Evolutionary conservation across 768 basidiomycete genomes (phyloP).

Genomic region (Tylopilus plumbeoviolaceoides): DNA sequence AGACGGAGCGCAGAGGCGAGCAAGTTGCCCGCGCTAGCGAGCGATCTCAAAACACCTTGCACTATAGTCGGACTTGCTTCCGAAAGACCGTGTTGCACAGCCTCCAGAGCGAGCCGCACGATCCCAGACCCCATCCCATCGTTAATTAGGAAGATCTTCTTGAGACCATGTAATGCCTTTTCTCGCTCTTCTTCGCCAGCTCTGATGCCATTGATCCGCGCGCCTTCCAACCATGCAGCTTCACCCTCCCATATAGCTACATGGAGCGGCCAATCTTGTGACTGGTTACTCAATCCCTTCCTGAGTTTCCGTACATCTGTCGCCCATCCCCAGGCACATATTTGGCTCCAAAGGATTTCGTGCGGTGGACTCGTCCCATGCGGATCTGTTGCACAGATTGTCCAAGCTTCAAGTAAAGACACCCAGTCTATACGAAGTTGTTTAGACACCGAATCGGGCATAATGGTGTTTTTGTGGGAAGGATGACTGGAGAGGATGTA

Average conservation of each 20-base stretch:
- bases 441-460: background rate
- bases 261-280: constrained; percentile 29
- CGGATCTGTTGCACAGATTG: constrained; percentile 81
- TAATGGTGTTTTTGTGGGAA: constrained; percentile 6
- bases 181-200: constrained; percentile 63
- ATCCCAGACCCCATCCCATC: constrained; percentile 33
- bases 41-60: constrained; percentile 15
- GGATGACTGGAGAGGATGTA: constrained; percentile 37
- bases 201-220: constrained; percentile 62
- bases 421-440: constrained; percentile 50
- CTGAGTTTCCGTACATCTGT: constrained; percentile 47
- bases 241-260: constrained; percentile 36
- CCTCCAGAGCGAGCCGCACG: constrained; percentile 34
- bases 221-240: constrained; percentile 75
- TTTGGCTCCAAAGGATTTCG: constrained; percentile 86
- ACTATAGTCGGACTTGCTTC: background rate
- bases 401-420: constrained; percentile 66
- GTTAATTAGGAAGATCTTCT: constrained; percentile 35
- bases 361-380: constrained; percentile 84
- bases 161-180: constrained; percentile 33
- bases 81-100: constrained; percentile 31
- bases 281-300: constrained; percentile 29
- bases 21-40: constrained; percentile 34
- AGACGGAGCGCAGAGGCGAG: constrained; percentile 53
- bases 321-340: constrained; percentile 75